A percentile compares a stretch with the other conserved stretches of the same genome.
These are phyloP conservation scores for Herpomyces periplanetae DNA, from an alignment of 2,329 filamentous ascomycete genomes.

Conservation along the genomic window DNA sequence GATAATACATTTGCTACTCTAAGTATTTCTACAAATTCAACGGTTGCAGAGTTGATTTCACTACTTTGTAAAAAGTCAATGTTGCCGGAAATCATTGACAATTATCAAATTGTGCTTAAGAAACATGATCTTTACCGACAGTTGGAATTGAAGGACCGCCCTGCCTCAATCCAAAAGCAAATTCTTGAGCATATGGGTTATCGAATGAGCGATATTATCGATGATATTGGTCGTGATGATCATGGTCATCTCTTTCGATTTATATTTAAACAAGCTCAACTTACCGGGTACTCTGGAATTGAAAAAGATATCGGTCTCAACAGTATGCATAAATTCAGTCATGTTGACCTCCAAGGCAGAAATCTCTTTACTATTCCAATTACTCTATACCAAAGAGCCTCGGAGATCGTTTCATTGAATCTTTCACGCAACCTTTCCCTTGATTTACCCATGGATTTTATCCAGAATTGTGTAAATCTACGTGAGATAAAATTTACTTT, in stretches of 20 bases:
- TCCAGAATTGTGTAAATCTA: conserved; percentile 59
- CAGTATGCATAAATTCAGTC: conserved; percentile 59
- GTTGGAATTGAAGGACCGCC: conserved; percentile 33
- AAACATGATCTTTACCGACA: conserved; percentile 67
- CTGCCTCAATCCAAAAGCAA: conserved; percentile 60
- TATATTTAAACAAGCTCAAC: conserved; percentile 59
- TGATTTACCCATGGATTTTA: conserved; percentile 77
- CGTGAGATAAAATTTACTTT: conserved; percentile 84
- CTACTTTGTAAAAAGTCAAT: conserved; percentile 82
- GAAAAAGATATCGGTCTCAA: conserved; percentile 39
- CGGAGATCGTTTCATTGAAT: conserved; percentile 77
- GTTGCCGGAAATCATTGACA: conserved; percentile 51
- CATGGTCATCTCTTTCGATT: conserved; percentile 90
- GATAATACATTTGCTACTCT: conserved; percentile 83
- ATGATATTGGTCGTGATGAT: conserved; percentile 78
- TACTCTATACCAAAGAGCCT: conserved; percentile 52
- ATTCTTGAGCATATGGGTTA: conserved; percentile 75
- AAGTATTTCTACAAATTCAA: conserved; percentile 42
- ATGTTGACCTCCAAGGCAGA: conserved; percentile 58
- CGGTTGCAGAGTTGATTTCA: conserved; percentile 48
- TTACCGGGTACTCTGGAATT: conserved; percentile 31
- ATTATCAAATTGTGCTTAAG: conserved; percentile 77
- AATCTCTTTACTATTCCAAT: conserved; percentile 88
- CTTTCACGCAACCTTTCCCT: conserved; percentile 66
- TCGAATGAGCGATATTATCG: conserved; percentile 41